Evolutionary conservation across 495 filamentous ascomycete species (phyloP), one percentile per base, ranked within the genome.

Genomic region (Trichoderma parareesei): DNA sequence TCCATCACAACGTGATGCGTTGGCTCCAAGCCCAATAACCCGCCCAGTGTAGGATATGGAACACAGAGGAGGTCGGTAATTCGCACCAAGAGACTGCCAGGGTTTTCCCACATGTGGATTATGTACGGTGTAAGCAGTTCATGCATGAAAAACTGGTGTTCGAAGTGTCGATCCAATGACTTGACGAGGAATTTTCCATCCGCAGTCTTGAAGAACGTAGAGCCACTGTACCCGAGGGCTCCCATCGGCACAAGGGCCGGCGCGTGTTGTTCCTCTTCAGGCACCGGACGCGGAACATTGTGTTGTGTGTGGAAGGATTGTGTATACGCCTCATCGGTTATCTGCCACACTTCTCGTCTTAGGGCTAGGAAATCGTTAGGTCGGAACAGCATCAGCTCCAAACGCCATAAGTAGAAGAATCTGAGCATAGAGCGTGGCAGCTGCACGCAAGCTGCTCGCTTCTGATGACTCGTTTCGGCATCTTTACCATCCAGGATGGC

Each of bases 1-100:
- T 90, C 87, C 87, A 90, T 90, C 67, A 90, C 78, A 67, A 90
- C 84, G 70, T 90, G 86, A 67, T 88, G 85, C 0, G 82, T 81
- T 0, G 88, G 87, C 0, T 84, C 80, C 5, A 78, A 73, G 1
- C 83, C 76, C 5, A 88, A 66, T 0, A 85, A 53, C 14, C 77
- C 77, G 0, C 87, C 87, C 5, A 90, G 63, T 1, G 84, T 82
- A 9, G 68, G 37, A 13, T 79, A 79, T 0, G 82, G 79, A 0
- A 80, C 77, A 37, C 82, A 78, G 8, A 90, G 76, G 48, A 89
- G 83, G 69, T 89, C 85, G 61, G 84, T 89, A 65, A 90, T 90
- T 67, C 85, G 86, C 7, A 90, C 85, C 6, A 90, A 77, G 0
- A 89, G 72, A 18, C 84, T 85, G 4, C 77, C 72, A 0, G 82